Percentiles rank a stretch among this genome's conserved stretches.
Conservation (phyloP, 2,329 filamentous ascomycete species). For the Pseudocercospora eumusae region DNA sequence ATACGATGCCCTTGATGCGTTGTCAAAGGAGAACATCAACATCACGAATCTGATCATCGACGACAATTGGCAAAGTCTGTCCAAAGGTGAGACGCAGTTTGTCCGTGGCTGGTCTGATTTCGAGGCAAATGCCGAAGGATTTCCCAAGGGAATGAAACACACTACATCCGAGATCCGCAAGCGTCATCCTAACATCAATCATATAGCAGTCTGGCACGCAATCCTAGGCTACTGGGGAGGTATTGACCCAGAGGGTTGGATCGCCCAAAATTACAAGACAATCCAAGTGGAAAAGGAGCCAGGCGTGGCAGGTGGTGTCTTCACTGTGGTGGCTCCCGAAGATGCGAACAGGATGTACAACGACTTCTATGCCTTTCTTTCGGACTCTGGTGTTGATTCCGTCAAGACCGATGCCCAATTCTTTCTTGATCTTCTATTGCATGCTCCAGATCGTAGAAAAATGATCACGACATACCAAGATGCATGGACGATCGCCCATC, state of each 20-base stretch:
- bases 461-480: constrained; percentile 79
- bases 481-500: constrained; percentile 76
- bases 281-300: constrained; percentile 57
- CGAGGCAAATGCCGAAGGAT: constrained; percentile 76
- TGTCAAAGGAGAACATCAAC: constrained; percentile 71
- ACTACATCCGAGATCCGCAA: constrained; percentile 69
- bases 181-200: constrained; percentile 68
- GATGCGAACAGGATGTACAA: constrained; percentile 78
- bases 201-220: constrained; percentile 94
- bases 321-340: constrained; percentile 71
- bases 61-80: constrained; percentile 88
- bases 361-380: constrained; percentile 87
- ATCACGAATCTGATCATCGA: constrained; percentile 89
- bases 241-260: constrained; percentile 70
- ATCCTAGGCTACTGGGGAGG: constrained; percentile 89
- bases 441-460: constrained; percentile 67
- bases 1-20: constrained; percentile 68
- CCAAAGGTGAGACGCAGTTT: constrained; percentile 58
- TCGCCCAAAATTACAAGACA: constrained; percentile 79
- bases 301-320: constrained; percentile 62
- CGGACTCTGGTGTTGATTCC: constrained; percentile 71
- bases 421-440: constrained; percentile 73
- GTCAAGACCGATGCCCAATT: constrained; percentile 96
- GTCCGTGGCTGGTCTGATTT: constrained; percentile 72
- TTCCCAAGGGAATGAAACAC: constrained; percentile 76